These are phyloP conservation scores for Ustilago tritici DNA, from an alignment of 1,284 basidiomycete species.

Conservation along the genomic window DNA sequence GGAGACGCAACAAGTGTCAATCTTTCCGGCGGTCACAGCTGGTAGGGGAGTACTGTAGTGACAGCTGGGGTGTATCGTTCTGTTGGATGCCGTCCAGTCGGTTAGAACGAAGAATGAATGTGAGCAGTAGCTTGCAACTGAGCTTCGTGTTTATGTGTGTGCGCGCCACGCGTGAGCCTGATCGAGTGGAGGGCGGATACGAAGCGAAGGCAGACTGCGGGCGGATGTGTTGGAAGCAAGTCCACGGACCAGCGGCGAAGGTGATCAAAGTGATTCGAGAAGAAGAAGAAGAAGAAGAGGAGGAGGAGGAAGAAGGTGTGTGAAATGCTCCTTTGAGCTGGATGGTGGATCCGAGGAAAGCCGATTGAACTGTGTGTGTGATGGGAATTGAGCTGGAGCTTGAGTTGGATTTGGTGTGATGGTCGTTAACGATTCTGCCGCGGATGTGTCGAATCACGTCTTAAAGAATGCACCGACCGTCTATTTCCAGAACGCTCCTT, in stretches of 20 bases:
- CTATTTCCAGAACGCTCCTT: slow-evolving; percentile 19
- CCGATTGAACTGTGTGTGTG: not conserved
- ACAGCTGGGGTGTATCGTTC: not conserved
- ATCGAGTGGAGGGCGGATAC: slow-evolving; percentile 1
- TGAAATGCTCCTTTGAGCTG: not conserved
- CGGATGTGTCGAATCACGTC: slow-evolving; percentile 21
- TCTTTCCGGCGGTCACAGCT: not conserved
- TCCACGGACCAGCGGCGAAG: slow-evolving; percentile 1
- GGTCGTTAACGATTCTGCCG: slow-evolving; percentile 13
- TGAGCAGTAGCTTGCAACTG: not conserved
- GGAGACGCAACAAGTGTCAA: not conserved
- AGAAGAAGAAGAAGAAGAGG: slow-evolving; percentile 5
- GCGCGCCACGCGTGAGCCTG: not conserved
- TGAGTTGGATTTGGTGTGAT: slow-evolving; percentile 10
- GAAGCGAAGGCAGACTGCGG: not conserved
- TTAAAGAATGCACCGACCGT: not conserved
- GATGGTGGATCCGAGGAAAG: slow-evolving; percentile 9
- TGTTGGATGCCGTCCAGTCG: not conserved
- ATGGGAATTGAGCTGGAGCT: not conserved
- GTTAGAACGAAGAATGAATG: not conserved
- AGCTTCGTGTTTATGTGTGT: not conserved
- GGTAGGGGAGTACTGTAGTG: not conserved
- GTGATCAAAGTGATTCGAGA: not conserved
- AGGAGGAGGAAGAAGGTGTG: slow-evolving; percentile 1
- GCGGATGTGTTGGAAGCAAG: not conserved